Base-by-base conservation (phyloP, 495 filamentous ascomycete species). In the Penicillium parvum region DNA sequence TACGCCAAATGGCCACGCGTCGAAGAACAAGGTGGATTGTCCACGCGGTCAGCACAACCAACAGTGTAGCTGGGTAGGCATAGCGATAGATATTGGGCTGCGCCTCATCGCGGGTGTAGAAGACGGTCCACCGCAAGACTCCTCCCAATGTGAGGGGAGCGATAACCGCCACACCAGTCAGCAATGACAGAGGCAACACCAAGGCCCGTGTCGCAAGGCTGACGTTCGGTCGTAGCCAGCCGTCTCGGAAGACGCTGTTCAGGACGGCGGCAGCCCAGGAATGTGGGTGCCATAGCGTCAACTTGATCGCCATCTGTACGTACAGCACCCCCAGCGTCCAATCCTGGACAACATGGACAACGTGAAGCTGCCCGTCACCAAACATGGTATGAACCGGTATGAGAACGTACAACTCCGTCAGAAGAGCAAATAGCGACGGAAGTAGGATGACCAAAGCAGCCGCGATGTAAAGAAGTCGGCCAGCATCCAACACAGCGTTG, bases 301-400 rank as follows among this genome's bases (percentile, higher is more conserved):
- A 58, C 26, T 86, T 85, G 26, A 78, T 74, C n/a, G 78, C 79
- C 64, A 96, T 80, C 45, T 95, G 91, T 37, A 95, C 77, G 63
- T 96, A 96, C 21, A 98, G 75, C 14, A 97, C 79, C 7, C 94
- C 94, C 3, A 97, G 68, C 1, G 90, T 94, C 90, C 94, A 98
- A 52, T 87, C 81, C 60, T 97, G 91, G 41, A 96, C 79, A 38
- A 96, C 75, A 51, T 95, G 86, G 27, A 97, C 79, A 25, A 86
- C 84, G 56, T 95, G 90, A 1, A 66, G 65, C 21, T 82, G 41
- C 11, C 58, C 55, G 17, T 58, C 57, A 3, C 57, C 68, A 25
- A 89, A 76, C 53, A 90, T 86, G 3, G 90, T 94, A 61, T 97
- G 89, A 2, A 94, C 63, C 2, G 92, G 92, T 22, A 96, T 79